Base-by-base conservation (phyloP, 352 stramenopile species). In the Globisporangium apiculatum region DNA sequence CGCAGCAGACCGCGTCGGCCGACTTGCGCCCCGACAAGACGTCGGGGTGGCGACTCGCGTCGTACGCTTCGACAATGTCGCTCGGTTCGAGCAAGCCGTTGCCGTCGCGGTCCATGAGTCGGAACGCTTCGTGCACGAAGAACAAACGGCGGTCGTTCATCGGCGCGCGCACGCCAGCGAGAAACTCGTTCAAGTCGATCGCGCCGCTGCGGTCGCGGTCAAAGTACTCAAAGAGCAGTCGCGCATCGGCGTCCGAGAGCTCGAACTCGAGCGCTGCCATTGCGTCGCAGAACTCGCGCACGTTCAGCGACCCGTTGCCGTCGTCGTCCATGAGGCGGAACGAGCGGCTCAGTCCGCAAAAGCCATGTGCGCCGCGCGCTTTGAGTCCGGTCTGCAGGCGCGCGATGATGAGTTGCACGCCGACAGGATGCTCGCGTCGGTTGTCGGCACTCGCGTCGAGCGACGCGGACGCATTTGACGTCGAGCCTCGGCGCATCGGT, bases 121-220 rank as follows among this genome's bases (percentile, higher is more conserved):
- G 61, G 47, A 97, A 98, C 14, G 89, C 91, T 48, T 88, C 68
- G 18, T 69, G 69, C 14, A 97, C 84, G 37, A 94, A 80, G 14
- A 67, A 60, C 24, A 93, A 38, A 14, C 91, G 77, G 0, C 76
- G 67, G 10, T 87, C 74, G 50, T 68, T 83, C 61, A 97, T 71
- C 5, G 81, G 76, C 11, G 87, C 86, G 14, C 86, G 70, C 15
- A 97, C 68, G 2, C 79, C 88, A 5, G 77, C 66, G 11, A 98
- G 66, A 55, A 98, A 95, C 64, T 98, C 91, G 46, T 87, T 78
- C 17, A 92, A 77, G 49, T 83, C 80, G 48, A 98, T 78, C 12
- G 67, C 61, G 6, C 89, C 89, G 52, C 79, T 88, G 18, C 75
- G 62, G 61, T 97, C 83, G 35, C 64, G 69, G 64, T 97, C 90